Percentiles rank a stretch among this genome's conserved stretches.
Evolutionary conservation across 192 early-diverging fungal species (phyloP).

Genomic region (Backusella luteola): DNA sequence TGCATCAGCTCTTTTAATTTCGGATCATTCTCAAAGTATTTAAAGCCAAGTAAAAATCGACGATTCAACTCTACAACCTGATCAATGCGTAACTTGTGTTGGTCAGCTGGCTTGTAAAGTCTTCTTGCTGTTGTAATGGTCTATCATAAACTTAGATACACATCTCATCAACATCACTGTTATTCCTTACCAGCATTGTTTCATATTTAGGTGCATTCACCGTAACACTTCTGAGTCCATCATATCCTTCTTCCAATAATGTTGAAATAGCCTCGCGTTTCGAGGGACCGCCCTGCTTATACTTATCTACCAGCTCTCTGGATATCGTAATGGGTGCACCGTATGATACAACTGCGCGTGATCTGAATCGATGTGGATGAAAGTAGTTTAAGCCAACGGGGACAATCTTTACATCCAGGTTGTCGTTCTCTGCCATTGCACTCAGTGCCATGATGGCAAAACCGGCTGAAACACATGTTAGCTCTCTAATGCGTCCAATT

Average conservation of each 20-base stretch:
- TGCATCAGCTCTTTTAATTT: constrained; percentile 69
- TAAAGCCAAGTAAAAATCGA: constrained; percentile 82
- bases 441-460: constrained; percentile 82
- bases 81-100: constrained; percentile 78
- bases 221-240: constrained; percentile 81
- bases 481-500: neutral
- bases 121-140: constrained; percentile 88
- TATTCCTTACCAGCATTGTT: constrained; percentile 64
- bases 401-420: constrained; percentile 86
- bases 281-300: constrained; percentile 73
- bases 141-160: constrained; percentile 27
- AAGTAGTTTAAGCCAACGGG: constrained; percentile 91
- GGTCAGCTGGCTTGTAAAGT: constrained; percentile 77
- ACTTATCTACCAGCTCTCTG: constrained; percentile 75
- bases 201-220: constrained; percentile 93
- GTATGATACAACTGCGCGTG: constrained; percentile 92
- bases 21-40: constrained; percentile 76
- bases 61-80: constrained; percentile 88
- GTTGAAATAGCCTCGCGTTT: constrained; percentile 78
- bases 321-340: constrained; percentile 83
- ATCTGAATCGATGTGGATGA: constrained; percentile 92
- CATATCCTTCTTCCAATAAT: constrained; percentile 71
- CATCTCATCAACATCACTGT: neutral
- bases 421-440: constrained; percentile 81
- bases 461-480: constrained; percentile 47